Evolutionary conservation across 257 asterid genomes (phyloP).

Genomic region (Handroanthus guayacan): DNA sequence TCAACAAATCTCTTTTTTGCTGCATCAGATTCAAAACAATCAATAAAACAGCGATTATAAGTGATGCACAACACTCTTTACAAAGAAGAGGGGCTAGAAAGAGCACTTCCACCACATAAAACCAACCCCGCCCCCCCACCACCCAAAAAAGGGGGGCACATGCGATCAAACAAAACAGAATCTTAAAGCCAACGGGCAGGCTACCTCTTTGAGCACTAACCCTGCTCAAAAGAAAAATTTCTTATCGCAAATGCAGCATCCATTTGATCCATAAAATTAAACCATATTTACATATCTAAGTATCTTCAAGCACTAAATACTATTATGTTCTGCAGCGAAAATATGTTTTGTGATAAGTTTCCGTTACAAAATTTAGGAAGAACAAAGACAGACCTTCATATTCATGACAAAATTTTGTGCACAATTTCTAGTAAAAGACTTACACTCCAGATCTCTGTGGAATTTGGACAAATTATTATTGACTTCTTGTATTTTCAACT

Average conservation of each 20-base stretch:
- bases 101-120: background rate
- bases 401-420: background rate
- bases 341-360: slow-evolving; percentile 13
- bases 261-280: slow-evolving; percentile 6
- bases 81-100: slow-evolving; percentile 25
- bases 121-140: slow-evolving; percentile 1
- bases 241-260: slow-evolving; percentile 13
- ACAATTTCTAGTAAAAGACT: slow-evolving; percentile 42
- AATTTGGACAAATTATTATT: slow-evolving; percentile 72
- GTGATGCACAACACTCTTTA: slow-evolving; percentile 19
- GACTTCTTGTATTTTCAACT: slow-evolving; percentile 81
- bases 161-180: slow-evolving; percentile 15
- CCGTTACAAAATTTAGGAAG: slow-evolving; percentile 4
- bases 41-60: slow-evolving; percentile 9
- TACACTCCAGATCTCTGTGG: slow-evolving; percentile 84
- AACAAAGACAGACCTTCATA: slow-evolving; percentile 20
- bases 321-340: background rate
- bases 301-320: slow-evolving; percentile 18
- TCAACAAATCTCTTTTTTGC: slow-evolving; percentile 80
- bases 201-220: slow-evolving; percentile 10
- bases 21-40: slow-evolving; percentile 50
- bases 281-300: background rate
- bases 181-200: slow-evolving; percentile 21
- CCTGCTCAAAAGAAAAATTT: slow-evolving; percentile 25
- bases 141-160: background rate